Percentiles rank a stretch among this genome's conserved stretches.
Conservation (phyloP, 2,329 filamentous ascomycete genomes). For the Aspergillus niger region DNA sequence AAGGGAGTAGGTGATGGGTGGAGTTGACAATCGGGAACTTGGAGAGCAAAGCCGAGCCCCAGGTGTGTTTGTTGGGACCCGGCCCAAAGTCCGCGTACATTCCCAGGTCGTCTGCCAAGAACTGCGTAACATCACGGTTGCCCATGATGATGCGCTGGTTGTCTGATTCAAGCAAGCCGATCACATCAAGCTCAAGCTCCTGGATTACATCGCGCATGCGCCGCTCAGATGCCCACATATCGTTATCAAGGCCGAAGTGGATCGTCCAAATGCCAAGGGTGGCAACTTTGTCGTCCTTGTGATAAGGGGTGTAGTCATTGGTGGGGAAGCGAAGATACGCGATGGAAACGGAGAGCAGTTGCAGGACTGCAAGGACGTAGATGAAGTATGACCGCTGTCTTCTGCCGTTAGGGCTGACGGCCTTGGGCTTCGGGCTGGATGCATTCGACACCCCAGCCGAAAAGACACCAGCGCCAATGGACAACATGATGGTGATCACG, state of each 20-base stretch:
- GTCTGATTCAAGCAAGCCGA: slow-evolving; percentile 92
- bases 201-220: slow-evolving; percentile 89
- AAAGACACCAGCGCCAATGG: slow-evolving; percentile 83
- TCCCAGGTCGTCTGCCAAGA: slow-evolving; percentile 89
- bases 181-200: slow-evolving; percentile 94
- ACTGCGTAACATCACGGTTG: slow-evolving; percentile 94
- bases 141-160: slow-evolving; percentile 99
- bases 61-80: slow-evolving; percentile 98
- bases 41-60: slow-evolving; percentile 88
- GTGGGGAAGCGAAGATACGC: slow-evolving; percentile 90
- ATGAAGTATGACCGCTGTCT: slow-evolving; percentile 67
- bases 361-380: slow-evolving; percentile 72
- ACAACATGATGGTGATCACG: slow-evolving; percentile 81
- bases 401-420: slow-evolving; percentile 41
- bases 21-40: slow-evolving; percentile 98
- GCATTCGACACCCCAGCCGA: slow-evolving; percentile 61
- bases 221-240: slow-evolving; percentile 97
- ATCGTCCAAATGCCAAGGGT: slow-evolving; percentile 99
- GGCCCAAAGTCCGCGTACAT: slow-evolving; percentile 99
- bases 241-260: slow-evolving; percentile 95
- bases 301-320: slow-evolving; percentile 89
- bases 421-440: slow-evolving; percentile 43
- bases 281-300: slow-evolving; percentile 80
- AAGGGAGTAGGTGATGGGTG: slow-evolving; percentile 91
- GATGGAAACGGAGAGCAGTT: slow-evolving; percentile 75